Conservation (phyloP, 306 rosid species). For the Cicer yamashitae region DNA sequence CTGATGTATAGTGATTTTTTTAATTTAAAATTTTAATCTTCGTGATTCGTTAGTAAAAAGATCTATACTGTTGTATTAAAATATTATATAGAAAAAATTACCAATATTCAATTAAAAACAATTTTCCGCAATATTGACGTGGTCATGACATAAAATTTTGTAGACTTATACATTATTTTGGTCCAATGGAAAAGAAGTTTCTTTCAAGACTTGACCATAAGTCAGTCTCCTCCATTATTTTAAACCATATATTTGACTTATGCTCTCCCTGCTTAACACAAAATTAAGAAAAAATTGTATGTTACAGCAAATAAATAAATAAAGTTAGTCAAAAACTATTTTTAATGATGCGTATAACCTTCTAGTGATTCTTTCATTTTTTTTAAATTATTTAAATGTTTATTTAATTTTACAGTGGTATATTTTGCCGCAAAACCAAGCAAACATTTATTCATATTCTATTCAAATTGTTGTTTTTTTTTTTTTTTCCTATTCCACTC, state of each 20-base stretch:
- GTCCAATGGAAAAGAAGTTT: constrained; percentile 26
- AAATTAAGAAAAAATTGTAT: not conserved
- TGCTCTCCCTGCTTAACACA: not conserved
- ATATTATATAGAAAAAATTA: no score
- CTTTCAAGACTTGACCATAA: constrained; percentile 15
- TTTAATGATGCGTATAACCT: not conserved
- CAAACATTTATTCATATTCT: not conserved
- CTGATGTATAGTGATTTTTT: no score
- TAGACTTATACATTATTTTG: not conserved
- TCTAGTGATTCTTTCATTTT: not conserved
- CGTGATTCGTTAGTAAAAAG: no score
- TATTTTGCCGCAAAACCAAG: no score
- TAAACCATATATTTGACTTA: not conserved
- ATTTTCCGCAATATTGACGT: not conserved
- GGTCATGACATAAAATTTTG: not conserved
- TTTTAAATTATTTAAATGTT: not conserved
- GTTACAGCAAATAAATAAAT: not conserved
- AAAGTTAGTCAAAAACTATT: no score
- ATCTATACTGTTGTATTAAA: no score
- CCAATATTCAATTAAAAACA: no score
- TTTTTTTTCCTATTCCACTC: not conserved
- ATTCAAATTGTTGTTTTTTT: not conserved
- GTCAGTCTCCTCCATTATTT: not conserved
- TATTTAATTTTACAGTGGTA: no score
- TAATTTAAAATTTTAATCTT: no score